Evolutionary conservation across 140 eudicot species (phyloP).

Genomic region (Anethum foeniculum): DNA sequence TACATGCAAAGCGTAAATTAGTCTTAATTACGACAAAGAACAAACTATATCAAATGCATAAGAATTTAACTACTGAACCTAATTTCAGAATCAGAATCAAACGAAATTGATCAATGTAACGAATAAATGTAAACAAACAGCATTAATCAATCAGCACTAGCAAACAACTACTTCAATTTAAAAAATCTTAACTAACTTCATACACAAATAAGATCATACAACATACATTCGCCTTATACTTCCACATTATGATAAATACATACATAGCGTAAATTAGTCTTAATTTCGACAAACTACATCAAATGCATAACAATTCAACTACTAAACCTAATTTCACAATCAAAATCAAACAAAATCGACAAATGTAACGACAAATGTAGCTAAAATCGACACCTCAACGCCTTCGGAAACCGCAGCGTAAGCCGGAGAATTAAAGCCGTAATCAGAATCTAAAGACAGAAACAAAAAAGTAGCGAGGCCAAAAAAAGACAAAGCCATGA

Average conservation of each 20-base stretch:
- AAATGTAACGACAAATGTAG: background rate
- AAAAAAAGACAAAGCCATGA: slow-evolving; percentile 75
- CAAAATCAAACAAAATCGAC: background rate
- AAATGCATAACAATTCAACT: background rate
- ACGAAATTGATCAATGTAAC: background rate
- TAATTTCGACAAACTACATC: background rate
- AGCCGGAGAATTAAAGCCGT: slow-evolving; percentile 33
- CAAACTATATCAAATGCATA: background rate
- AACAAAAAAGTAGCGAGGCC: slow-evolving; percentile 61
- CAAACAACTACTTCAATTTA: background rate
- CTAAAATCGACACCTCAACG: slow-evolving; percentile 52
- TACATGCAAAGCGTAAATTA: background rate
- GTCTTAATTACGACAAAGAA: background rate
- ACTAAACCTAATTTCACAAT: too few relatives aligned
- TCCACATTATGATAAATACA: background rate
- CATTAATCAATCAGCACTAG: background rate
- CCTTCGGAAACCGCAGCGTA: slow-evolving; percentile 67
- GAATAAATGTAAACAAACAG: background rate
- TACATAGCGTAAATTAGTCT: background rate
- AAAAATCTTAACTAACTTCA: background rate
- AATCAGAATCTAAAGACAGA: slow-evolving; percentile 62
- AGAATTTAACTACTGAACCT: background rate
- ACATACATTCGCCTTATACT: background rate
- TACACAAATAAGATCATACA: background rate
- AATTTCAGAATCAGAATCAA: background rate